phyloP scores from a whole-genome alignment of 2,329 filamentous ascomycete genomes.

The Raffaelea ambrosiae region DNA sequence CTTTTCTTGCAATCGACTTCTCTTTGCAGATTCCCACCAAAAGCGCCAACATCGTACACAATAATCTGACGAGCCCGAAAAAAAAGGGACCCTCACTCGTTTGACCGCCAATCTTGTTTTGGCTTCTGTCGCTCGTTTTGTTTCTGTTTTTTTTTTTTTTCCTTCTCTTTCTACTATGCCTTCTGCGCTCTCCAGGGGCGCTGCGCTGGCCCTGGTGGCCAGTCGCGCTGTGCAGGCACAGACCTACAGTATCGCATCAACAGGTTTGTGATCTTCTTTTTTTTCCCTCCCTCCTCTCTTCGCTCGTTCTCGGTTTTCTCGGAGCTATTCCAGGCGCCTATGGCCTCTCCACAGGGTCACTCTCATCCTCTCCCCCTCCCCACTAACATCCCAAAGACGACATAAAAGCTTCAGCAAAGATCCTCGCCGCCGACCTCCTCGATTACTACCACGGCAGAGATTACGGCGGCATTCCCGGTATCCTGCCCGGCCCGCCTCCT shows the following conservation, averaged over 20 bases:
- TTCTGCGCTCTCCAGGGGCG: neutral
- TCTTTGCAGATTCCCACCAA: too few relatives aligned
- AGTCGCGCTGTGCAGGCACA: too few relatives aligned
- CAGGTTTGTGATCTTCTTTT: neutral
- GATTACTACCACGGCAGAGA: conserved; percentile 22
- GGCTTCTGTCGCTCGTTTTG: too few relatives aligned
- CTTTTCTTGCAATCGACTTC: too few relatives aligned
- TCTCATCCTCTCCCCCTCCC: neutral
- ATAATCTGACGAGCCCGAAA: too few relatives aligned
- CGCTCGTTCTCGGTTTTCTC: neutral
- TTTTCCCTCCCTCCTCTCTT: neutral
- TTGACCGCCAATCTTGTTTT: too few relatives aligned
- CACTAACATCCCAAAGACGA: conserved; percentile 1
- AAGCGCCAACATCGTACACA: too few relatives aligned
- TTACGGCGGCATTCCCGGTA: conserved; percentile 19
- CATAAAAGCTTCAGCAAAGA: conserved; percentile 13
- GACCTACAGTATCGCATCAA: too few relatives aligned
- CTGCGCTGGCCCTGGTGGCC: neutral
- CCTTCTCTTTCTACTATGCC: neutral
- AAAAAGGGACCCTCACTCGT: too few relatives aligned
- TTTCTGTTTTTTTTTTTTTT: neutral
- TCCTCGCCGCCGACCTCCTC: conserved; percentile 21
- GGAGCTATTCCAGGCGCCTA: too few relatives aligned
- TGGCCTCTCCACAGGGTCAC: neutral
- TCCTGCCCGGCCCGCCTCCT: conserved; percentile 22